Evolutionary conservation across 768 basidiomycete genomes (phyloP), one percentile per base, ranked within the genome.

Genomic region (Lentinula aciculospora): DNA sequence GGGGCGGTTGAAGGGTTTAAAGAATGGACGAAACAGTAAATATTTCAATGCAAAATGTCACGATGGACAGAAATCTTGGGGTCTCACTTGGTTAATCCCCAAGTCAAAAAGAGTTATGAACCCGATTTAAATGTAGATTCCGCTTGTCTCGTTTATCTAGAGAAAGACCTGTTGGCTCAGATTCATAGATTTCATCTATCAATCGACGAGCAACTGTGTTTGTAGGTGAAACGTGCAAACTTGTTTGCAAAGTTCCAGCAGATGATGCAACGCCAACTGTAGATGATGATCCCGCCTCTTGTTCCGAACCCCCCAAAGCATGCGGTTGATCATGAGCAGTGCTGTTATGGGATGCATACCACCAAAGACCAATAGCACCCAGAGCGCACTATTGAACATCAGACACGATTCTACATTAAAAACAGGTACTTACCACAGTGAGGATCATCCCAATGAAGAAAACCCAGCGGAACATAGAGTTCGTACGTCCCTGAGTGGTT

Each of bases 381-480:
- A 75, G 83, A 34, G 81, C 78, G 58, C 72, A 69, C 80, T 83
- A 56, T 10, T 36, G 8, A 28, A 39, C 40, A 19, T 36, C 58
- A 32, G 47, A 27, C 45, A 8, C 31, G 53, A 19, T 31, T 29
- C 13, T 23, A 10, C 27, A 15, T 9, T 17, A 36, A 48, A 9
- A 15, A 34, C 48, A 25, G 39, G 48, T 6, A 72, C 81, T 48
- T 65, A 82, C 81, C 19, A 83, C 51, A 55, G 91, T 63, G 37
- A 92, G 64, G 28, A 82, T 2, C 15, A 90, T 60, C n/a, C 82
- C 88, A 37, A 83, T 63, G 50, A 89, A 58, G 85, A 86, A 90
- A 2, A 92, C 81, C 84, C 82, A 88, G 34, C 83, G 77, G 4
- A 81, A 81, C 58, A 86, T 65, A 27, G 79, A 75, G n/a, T 69